These are phyloP conservation scores for Hemileccinum impolitum DNA, from an alignment of 768 basidiomycete genomes.

Conservation along the genomic window DNA sequence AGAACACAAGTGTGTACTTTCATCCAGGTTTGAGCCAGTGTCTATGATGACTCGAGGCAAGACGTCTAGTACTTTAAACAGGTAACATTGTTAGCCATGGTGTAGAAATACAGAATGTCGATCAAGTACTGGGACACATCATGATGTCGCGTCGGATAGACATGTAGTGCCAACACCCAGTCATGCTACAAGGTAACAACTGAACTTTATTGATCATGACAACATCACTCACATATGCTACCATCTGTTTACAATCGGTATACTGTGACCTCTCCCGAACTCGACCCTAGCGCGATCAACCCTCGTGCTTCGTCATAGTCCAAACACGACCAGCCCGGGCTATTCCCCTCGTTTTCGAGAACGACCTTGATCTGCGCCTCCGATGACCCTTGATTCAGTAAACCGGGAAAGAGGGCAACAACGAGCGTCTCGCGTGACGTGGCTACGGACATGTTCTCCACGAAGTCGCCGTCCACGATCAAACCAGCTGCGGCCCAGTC, in stretches of 20 bases:
- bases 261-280: constrained; percentile 44
- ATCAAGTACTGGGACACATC: too few species aligned
- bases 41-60: too few species aligned
- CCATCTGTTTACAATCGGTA: constrained; percentile 16
- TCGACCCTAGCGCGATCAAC: constrained; percentile 50
- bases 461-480: constrained; percentile 22
- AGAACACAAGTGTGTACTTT: too few species aligned
- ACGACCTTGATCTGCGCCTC: constrained; percentile 30
- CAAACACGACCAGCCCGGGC: constrained; percentile 53
- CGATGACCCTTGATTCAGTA: constrained; percentile 12
- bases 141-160: too few species aligned
- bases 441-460: constrained; percentile 13
- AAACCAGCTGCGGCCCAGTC: constrained; percentile 41
- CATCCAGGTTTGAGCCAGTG: too few species aligned
- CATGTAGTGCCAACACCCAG: too few species aligned
- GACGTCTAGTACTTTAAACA: too few species aligned
- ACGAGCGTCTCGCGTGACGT: constrained; percentile 41
- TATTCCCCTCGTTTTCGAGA: constrained; percentile 28
- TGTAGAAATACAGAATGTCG: too few species aligned
- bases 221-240: too few species aligned
- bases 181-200: too few species aligned
- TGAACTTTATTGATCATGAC: too few species aligned
- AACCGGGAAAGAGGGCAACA: constrained; percentile 49
- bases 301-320: constrained; percentile 62
- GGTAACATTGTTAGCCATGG: too few species aligned